These are phyloP conservation scores for Trichosporon faecale DNA, from an alignment of 1,284 basidiomycete species.

Conservation along the genomic window DNA sequence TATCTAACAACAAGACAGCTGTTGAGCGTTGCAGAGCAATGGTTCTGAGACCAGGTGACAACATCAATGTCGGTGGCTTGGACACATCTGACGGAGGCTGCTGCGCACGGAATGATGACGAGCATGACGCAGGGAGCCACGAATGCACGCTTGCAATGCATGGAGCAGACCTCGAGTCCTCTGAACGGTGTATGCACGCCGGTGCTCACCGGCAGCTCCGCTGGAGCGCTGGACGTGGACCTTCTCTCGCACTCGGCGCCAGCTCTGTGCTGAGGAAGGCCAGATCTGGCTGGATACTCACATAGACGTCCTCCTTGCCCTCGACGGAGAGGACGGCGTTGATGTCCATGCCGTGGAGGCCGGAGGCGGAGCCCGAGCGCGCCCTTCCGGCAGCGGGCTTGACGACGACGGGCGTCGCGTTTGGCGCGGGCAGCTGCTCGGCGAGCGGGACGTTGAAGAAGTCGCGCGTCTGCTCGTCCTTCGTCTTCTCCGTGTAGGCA, in stretches of 20 bases:
- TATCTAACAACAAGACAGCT: background rate
- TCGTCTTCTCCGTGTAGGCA: constrained; percentile 84
- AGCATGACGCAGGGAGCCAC: background rate
- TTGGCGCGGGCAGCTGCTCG: constrained; percentile 37
- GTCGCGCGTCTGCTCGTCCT: constrained; percentile 73
- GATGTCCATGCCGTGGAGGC: constrained; percentile 69
- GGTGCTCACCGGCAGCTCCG: background rate
- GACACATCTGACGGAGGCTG: background rate
- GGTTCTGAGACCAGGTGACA: background rate
- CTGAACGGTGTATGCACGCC: background rate
- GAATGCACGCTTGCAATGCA: constrained; percentile 1
- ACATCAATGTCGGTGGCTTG: background rate
- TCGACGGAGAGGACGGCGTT: constrained; percentile 82
- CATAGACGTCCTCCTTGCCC: constrained; percentile 86
- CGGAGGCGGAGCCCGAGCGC: constrained; percentile 17
- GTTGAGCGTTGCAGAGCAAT: background rate
- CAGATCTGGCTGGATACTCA: constrained; percentile 56
- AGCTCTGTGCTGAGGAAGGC: background rate
- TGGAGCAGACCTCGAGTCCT: background rate
- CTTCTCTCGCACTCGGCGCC: background rate
- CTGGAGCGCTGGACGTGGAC: background rate
- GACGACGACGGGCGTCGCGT: constrained; percentile 36
- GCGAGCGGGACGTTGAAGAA: constrained; percentile 74
- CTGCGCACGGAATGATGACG: constrained; percentile 1
- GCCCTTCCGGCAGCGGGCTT: constrained; percentile 27